Percentiles rank a stretch among this genome's conserved stretches.
These are phyloP conservation scores for Lentinula edodes DNA, from an alignment of 768 basidiomycete species.

Conservation along the genomic window DNA sequence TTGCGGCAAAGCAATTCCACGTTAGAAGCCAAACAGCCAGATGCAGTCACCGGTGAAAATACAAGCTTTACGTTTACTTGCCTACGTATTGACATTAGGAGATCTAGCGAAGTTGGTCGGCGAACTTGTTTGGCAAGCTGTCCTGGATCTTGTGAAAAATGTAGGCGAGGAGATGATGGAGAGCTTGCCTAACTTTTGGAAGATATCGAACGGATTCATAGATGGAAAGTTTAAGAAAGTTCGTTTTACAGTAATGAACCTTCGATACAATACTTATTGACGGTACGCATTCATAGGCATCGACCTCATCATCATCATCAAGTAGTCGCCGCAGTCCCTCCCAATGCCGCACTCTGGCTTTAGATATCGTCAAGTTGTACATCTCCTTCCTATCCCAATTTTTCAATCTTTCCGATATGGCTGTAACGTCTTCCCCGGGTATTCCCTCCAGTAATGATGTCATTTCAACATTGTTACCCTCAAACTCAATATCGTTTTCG, in stretches of 20 bases:
- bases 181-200: constrained; percentile 92
- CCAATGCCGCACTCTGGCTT: constrained; percentile 82
- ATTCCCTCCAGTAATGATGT: constrained; percentile 27
- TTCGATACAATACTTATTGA: not conserved
- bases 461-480: constrained; percentile 56
- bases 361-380: constrained; percentile 83
- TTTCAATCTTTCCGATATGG: constrained; percentile 77
- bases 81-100: not conserved
- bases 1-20: constrained; percentile 54
- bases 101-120: constrained; percentile 60
- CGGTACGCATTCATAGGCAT: not conserved
- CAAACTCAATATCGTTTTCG: constrained; percentile 74
- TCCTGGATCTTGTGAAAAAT: constrained; percentile 74
- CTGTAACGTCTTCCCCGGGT: constrained; percentile 52
- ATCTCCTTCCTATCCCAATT: constrained; percentile 81
- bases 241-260: constrained; percentile 9
- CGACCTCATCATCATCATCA: constrained; percentile 25
- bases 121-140: constrained; percentile 77
- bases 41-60: constrained; percentile 56
- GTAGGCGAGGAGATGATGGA: constrained; percentile 81
- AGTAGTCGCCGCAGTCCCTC: constrained; percentile 72
- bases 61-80: not conserved
- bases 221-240: constrained; percentile 94
- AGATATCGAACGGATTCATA: constrained; percentile 83
- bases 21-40: constrained; percentile 59